Evolutionary conservation across 1,284 basidiomycete genomes (phyloP).

Genomic region (Macrocybe sp.): DNA sequence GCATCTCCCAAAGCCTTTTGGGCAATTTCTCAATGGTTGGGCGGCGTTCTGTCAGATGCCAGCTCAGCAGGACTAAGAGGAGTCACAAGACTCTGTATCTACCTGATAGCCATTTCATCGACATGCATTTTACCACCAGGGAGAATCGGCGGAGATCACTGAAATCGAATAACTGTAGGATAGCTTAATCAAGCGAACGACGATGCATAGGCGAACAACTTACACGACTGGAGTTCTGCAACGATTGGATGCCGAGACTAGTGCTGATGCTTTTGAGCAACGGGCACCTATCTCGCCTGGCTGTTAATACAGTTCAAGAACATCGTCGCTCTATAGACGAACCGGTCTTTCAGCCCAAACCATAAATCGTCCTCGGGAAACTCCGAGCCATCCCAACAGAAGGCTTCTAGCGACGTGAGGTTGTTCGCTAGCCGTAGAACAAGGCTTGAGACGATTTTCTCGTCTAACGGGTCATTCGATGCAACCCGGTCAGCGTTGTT

Average conservation of each 20-base stretch:
- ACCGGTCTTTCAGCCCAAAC: conserved; percentile 45
- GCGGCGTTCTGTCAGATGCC: conserved; percentile 28
- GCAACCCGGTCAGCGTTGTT: conserved; percentile 32
- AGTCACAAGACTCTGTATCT: conserved; percentile 13
- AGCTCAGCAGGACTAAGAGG: conserved; percentile 5
- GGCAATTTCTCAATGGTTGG: conserved; percentile 35
- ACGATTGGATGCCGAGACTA: conserved; percentile 42
- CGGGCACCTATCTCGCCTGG: conserved; percentile 27
- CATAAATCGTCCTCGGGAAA: conserved; percentile 49
- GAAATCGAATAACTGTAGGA: conserved; percentile 47
- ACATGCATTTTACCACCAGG: conserved; percentile 46
- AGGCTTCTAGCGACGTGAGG: conserved; percentile 42
- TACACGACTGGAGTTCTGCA: conserved; percentile 42
- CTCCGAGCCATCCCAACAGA: conserved; percentile 56
- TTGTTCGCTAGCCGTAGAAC: conserved; percentile 31
- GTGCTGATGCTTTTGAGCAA: conserved; percentile 42
- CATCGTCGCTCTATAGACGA: conserved; percentile 5
- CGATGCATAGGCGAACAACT: conserved; percentile 17
- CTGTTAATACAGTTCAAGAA: no score
- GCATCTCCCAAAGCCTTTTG: conserved; percentile 53
- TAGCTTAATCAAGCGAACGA: not conserved
- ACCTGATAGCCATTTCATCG: conserved; percentile 43
- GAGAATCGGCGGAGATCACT: conserved; percentile 43
- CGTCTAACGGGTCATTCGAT: conserved; percentile 25
- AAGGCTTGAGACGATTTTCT: conserved; percentile 26